Percentiles rank a stretch among this genome's conserved stretches.
phyloP scores from a whole-genome alignment of 768 basidiomycete species.

The Pholiota microspora region DNA sequence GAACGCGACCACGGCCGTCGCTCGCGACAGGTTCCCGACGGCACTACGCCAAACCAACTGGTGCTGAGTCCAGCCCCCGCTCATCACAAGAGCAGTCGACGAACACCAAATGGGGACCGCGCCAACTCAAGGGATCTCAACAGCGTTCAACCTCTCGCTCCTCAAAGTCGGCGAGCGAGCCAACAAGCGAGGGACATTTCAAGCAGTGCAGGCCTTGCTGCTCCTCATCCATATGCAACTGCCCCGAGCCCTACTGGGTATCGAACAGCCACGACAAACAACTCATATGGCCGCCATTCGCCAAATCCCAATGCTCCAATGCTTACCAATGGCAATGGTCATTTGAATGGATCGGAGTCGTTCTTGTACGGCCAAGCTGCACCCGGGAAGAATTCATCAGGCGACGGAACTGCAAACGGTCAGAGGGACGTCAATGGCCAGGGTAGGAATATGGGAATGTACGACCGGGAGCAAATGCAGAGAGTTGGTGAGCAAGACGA shows the following conservation, averaged over 20 bases:
- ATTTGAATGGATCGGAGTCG: constrained; percentile 61
- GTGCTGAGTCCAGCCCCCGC: constrained; percentile 66
- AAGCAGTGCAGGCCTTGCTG: constrained; percentile 40
- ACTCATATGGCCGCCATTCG: constrained; percentile 57
- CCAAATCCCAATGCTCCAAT: constrained; percentile 39
- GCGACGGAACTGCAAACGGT: constrained; percentile 47
- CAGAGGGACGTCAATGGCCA: constrained; percentile 32
- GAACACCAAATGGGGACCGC: constrained; percentile 48
- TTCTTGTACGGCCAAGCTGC: constrained; percentile 61
- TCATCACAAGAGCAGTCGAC: constrained; percentile 57
- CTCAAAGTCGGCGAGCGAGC: constrained; percentile 66
- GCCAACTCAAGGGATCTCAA: constrained; percentile 52
- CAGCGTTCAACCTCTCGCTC: constrained; percentile 67
- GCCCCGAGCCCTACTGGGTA: constrained; percentile 58
- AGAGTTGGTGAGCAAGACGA: constrained; percentile 60
- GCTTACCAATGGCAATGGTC: constrained; percentile 37
- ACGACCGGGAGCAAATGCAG: constrained; percentile 64
- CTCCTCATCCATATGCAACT: constrained; percentile 73
- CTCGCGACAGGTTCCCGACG: constrained; percentile 58
- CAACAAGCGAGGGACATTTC: constrained; percentile 51
- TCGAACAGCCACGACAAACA: constrained; percentile 36
- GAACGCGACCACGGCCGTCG: constrained; percentile 55
- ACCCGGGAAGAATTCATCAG: constrained; percentile 46
- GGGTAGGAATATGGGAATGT: constrained; percentile 57
- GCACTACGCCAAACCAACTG: constrained; percentile 54